Evolutionary conservation across 2,329 filamentous ascomycete genomes (phyloP).

Genomic region (Claviceps sp.): DNA sequence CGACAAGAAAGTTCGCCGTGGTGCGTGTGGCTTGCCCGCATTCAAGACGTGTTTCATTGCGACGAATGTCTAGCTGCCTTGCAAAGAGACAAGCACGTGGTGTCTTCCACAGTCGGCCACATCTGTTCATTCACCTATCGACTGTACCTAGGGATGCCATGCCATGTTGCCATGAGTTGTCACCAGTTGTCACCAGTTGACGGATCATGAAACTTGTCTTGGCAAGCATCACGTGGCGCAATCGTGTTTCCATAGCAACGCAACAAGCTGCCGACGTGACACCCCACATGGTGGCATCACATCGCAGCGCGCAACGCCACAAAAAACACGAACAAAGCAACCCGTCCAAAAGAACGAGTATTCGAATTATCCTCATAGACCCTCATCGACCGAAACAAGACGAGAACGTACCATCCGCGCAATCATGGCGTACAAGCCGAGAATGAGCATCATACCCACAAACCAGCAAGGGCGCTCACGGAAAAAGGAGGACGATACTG

Average conservation of each 20-base stretch:
- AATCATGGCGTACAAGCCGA: slow-evolving; percentile 44
- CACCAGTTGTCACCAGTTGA: background rate
- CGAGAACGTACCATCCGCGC: background rate
- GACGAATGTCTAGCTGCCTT: no score
- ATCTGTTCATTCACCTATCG: no score
- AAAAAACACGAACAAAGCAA: background rate
- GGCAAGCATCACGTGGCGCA: background rate
- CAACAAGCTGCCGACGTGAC: background rate
- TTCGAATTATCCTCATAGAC: no score
- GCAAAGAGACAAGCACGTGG: no score
- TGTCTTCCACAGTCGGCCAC: no score
- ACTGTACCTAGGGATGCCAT: background rate
- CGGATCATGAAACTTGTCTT: background rate
- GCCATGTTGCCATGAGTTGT: background rate
- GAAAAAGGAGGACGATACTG: slow-evolving; percentile 46
- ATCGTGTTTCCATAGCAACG: slow-evolving; percentile 7
- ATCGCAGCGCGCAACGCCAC: background rate
- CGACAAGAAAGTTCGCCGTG: no score
- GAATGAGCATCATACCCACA: slow-evolving; percentile 47
- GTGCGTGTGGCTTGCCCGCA: no score
- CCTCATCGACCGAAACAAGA: background rate
- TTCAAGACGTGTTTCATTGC: no score
- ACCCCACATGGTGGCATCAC: background rate
- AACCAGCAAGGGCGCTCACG: slow-evolving; percentile 37
- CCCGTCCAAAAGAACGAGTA: background rate